A percentile compares a stretch with the other conserved stretches of the same genome.
These are phyloP conservation scores for Pyrenophora tritici-repentis DNA, from an alignment of 2,329 filamentous ascomycete species.

Conservation along the genomic window DNA sequence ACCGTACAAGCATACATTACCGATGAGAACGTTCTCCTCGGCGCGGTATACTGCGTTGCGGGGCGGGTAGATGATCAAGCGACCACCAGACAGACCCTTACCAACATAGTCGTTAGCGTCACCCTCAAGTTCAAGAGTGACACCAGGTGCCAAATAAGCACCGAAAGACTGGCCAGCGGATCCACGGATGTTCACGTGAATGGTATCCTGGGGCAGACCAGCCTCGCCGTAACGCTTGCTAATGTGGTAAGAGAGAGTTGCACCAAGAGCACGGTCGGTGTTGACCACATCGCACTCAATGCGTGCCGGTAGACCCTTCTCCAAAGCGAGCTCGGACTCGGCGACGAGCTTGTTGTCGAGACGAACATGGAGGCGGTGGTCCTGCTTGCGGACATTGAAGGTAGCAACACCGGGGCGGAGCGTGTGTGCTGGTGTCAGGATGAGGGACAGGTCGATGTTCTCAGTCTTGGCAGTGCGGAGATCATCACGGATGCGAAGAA, in stretches of 20 bases:
- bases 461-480: slow-evolving; percentile 85
- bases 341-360: slow-evolving; percentile 97
- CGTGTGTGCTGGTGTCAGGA: slow-evolving; percentile 93
- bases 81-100: slow-evolving; percentile 91
- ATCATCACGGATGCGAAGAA: slow-evolving; percentile 84
- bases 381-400: slow-evolving; percentile 97
- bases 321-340: slow-evolving; percentile 89
- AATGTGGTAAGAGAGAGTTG: slow-evolving; percentile 93
- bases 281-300: slow-evolving; percentile 97
- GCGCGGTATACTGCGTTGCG: slow-evolving; percentile 91
- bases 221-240: slow-evolving; percentile 89
- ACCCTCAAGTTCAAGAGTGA: slow-evolving; percentile 93
- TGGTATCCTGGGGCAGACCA: slow-evolving; percentile 87
- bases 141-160: slow-evolving; percentile 88
- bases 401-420: slow-evolving; percentile 92
- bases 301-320: slow-evolving; percentile 89
- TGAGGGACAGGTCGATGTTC: slow-evolving; percentile 90
- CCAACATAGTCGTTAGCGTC: slow-evolving; percentile 97
- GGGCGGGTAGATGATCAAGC: slow-evolving; percentile 90
- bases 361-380: slow-evolving; percentile 89
- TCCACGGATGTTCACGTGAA: slow-evolving; percentile 95
- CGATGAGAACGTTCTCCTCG: slow-evolving; percentile 92
- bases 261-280: slow-evolving; percentile 91
- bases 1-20: slow-evolving; percentile 94
- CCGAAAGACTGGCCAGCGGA: slow-evolving; percentile 97